phyloP scores from a whole-genome alignment of 257 asterid species.

The Solanum arcanum region DNA sequence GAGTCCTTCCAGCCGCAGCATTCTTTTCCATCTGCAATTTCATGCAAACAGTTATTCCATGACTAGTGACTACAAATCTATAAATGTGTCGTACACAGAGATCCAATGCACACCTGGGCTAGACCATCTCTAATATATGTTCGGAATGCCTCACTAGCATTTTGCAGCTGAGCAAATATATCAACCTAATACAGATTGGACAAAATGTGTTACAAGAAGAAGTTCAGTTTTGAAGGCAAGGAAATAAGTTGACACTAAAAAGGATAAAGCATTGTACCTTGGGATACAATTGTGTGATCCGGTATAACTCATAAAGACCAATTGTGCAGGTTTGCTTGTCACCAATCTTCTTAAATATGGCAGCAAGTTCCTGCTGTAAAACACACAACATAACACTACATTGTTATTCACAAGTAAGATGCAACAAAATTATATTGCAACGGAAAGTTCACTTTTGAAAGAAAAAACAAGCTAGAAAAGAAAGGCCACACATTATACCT shows the following conservation, averaged over 20 bases:
- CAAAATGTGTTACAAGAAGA: not conserved
- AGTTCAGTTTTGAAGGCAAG: not conserved
- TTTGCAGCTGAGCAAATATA: constrained; percentile 90
- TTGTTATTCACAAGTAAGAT: not conserved
- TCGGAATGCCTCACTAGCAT: constrained; percentile 96
- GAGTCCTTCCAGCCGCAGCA: constrained; percentile 97
- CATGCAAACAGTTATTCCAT: not conserved
- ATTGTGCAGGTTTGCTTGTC: constrained; percentile 98
- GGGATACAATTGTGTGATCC: constrained; percentile 93
- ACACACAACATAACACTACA: constrained; percentile 6
- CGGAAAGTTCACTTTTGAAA: not conserved
- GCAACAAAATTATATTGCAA: not conserved
- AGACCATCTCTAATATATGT: constrained; percentile 96
- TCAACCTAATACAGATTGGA: constrained; percentile 60
- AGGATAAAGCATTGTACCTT: constrained; percentile 35
- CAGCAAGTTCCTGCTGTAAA: constrained; percentile 93
- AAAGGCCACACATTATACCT: constrained; percentile 27
- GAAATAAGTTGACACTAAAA: not conserved
- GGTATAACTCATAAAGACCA: constrained; percentile 90
- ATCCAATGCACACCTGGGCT: constrained; percentile 57
- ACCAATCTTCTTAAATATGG: constrained; percentile 95
- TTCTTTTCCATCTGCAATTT: constrained; percentile 89
- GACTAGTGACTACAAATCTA: not conserved
- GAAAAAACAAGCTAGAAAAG: not conserved
- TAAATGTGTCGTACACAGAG: not conserved